phyloP scores from a whole-genome alignment of 306 rosid genomes.

The Glycine latifolia region DNA sequence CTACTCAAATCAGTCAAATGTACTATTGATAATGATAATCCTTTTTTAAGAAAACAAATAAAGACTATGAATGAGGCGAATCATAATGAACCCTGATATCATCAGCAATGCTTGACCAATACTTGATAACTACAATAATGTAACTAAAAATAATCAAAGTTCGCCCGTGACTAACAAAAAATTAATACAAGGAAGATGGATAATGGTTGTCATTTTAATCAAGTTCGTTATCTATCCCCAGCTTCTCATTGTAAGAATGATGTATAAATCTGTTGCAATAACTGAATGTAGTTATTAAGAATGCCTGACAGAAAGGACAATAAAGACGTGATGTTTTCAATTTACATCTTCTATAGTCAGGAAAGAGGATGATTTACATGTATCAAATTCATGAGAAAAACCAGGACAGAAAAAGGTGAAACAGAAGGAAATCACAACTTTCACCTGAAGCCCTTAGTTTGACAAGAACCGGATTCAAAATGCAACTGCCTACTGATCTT shows the following conservation, averaged over 20 bases:
- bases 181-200: not conserved
- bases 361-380: slow-evolving; percentile 8
- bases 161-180: not conserved
- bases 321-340: not conserved
- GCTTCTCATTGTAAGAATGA: not conserved
- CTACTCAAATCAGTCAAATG: not conserved
- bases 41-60: not conserved
- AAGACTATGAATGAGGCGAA: not conserved
- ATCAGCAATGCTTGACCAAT: not conserved
- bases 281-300: slow-evolving; percentile 5
- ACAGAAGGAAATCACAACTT: not conserved
- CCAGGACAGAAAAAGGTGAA: not conserved
- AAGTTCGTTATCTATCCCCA: not conserved
- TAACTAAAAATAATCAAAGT: not conserved
- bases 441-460: too few species aligned
- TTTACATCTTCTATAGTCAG: not conserved
- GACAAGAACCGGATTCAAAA: too few species aligned
- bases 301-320: slow-evolving; percentile 2
- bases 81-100: slow-evolving; percentile 1
- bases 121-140: not conserved
- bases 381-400: too few species aligned
- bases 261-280: not conserved
- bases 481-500: too few species aligned
- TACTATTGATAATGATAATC: not conserved
- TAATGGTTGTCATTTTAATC: slow-evolving; percentile 5